Conservation (phyloP, 192 early-diverging fungal species). For the Backusella tarrabulga region DNA sequence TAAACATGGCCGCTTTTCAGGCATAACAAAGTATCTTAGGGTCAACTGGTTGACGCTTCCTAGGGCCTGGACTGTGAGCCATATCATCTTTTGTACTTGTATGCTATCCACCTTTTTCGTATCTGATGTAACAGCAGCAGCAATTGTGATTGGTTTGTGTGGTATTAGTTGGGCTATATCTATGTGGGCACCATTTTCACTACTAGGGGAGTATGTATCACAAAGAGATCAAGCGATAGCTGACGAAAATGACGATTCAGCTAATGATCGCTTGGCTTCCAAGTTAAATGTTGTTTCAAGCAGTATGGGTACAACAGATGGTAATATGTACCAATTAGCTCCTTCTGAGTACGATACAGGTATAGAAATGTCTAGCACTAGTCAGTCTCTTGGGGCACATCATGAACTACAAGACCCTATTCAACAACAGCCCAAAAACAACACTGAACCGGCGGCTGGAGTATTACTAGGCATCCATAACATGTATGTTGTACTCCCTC, state of each 20-base stretch:
- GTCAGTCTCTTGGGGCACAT: background rate
- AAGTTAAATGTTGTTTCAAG: background rate
- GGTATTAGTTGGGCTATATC: constrained; percentile 86
- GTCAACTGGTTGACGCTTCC: constrained; percentile 28
- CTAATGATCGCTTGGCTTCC: background rate
- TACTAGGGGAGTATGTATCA: constrained; percentile 78
- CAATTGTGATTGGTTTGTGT: constrained; percentile 64
- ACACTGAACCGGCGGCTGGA: constrained; percentile 53
- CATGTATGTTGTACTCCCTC: constrained; percentile 91
- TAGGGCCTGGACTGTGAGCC: constrained; percentile 70
- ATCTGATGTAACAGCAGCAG: constrained; percentile 53
- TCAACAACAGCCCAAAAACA: background rate
- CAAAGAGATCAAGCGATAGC: constrained; percentile 26
- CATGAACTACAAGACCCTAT: background rate
- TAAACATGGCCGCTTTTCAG: background rate
- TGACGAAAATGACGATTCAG: background rate
- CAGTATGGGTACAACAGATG: background rate
- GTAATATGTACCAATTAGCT: background rate
- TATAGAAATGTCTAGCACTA: constrained; percentile 12
- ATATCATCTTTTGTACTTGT: constrained; percentile 64
- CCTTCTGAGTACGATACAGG: background rate
- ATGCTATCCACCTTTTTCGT: constrained; percentile 70
- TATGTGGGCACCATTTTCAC: constrained; percentile 92
- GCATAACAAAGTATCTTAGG: constrained; percentile 9
- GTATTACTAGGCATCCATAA: constrained; percentile 92